Base-by-base conservation (phyloP, 208 protist species). In the Leishmania tropica region DNA sequence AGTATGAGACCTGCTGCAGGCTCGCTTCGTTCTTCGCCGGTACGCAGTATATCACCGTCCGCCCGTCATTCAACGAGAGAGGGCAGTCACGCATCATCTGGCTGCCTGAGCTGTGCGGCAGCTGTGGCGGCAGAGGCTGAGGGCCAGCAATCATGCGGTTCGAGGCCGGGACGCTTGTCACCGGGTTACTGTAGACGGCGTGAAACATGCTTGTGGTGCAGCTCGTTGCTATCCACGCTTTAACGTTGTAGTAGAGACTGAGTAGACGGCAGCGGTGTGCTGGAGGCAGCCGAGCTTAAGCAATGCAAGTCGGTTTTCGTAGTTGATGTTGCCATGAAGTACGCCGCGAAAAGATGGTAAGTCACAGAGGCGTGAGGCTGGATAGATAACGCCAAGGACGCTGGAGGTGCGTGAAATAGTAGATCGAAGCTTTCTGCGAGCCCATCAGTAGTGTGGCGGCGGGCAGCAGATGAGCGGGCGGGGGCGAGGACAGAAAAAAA, bases 141-240 rank as follows among this genome's bases (percentile, higher is more conserved):
- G 11, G 13, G 15, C 11, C n/a, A 1, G 4, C n/a, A 40, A 3
- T 40, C 28, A 58, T 60, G 47, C 8, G 0, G 45, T 60, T 45
- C 21, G 31, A 35, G 28, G 58, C 17, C 6, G 37, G 21, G 7
- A 53, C 11, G 35, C 1, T 21, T 7, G 56, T n/a, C 15, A 47
- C 24, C 19, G 75, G 60, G 24, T 35, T 65, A 58, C 75, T 68
- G 31, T 56, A 64, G 24, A 77, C 53, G 56, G 58, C 35, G 53
- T 65, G 76, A 35, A 78, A 84, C 76, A 84, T 84, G 5, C n/a
- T 31, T 35, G 76, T 53, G 17, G 24, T 45, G 64, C 75, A 58
- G 53, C n/a, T 60, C 42, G 15, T 48, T 10, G n/a, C 21, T n/a
- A 17, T 37, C 13, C 47, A 2, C 21, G 42, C 21, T 47, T 8